These are phyloP conservation scores for Grosmannia serpens DNA, from an alignment of 2,329 filamentous ascomycete genomes.

Conservation along the genomic window DNA sequence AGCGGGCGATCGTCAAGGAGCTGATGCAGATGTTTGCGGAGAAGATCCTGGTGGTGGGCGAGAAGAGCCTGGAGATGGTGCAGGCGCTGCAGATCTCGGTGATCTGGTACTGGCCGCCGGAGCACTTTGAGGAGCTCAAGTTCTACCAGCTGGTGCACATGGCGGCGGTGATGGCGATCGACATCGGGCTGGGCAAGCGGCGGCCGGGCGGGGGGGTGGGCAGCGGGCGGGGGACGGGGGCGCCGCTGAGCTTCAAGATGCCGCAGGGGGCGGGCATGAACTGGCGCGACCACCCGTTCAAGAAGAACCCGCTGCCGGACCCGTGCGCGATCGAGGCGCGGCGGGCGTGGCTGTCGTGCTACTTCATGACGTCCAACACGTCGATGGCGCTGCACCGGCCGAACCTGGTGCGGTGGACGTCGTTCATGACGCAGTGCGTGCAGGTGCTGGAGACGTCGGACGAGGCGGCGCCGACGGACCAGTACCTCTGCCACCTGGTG, in stretches of 20 bases:
- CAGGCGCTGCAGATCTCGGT: slow-evolving; percentile 65
- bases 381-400: slow-evolving; percentile 51
- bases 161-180: slow-evolving; percentile 70
- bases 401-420: slow-evolving; percentile 46
- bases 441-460: slow-evolving; percentile 41
- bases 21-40: slow-evolving; percentile 64
- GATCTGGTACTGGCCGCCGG: slow-evolving; percentile 79
- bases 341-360: slow-evolving; percentile 48
- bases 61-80: slow-evolving; percentile 74
- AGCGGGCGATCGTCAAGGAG: slow-evolving; percentile 54
- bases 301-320: slow-evolving; percentile 33
- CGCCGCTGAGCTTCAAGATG: not conserved
- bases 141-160: slow-evolving; percentile 82
- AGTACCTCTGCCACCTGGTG: slow-evolving; percentile 46
- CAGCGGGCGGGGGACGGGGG: not conserved
- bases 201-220: slow-evolving; percentile 15
- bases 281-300: slow-evolving; percentile 31
- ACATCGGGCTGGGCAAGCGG: slow-evolving; percentile 57
- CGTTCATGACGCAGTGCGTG: slow-evolving; percentile 50
- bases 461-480: slow-evolving; percentile 44
- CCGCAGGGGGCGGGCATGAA: slow-evolving; percentile 6
- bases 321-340: slow-evolving; percentile 43
- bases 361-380: slow-evolving; percentile 47
- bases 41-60: slow-evolving; percentile 59
- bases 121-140: slow-evolving; percentile 75